Evolutionary conservation across 2,329 filamentous ascomycete species (phyloP), one percentile per base, ranked within the genome.

Genomic region (Fusarium luffae): DNA sequence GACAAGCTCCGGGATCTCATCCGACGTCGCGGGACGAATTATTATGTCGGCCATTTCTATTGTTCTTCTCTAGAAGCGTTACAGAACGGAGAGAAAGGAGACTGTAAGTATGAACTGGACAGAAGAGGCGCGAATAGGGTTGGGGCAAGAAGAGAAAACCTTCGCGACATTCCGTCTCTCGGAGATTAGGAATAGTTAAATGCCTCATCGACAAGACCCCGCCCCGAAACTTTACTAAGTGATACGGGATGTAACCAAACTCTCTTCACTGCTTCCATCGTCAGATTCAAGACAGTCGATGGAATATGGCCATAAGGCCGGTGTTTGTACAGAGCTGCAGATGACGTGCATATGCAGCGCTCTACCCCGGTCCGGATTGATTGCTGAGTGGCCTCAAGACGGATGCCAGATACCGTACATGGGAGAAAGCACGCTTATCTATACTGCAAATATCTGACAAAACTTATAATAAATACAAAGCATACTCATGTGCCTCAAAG

Each of bases 1-100:
- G 14, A 75, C 66, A 13, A 78, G 65, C 14, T 51, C 47, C 1
- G 75, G 63, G 16, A 73, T 71, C 21, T 76, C 73, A 46, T 73
- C 70, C 3, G 48, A 9, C 0, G 55, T 70, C 5, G 69, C 71
- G 5, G 25, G 21, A 11, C 34, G 47, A 18, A 77, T 77, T 3
- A 11, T 37, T 4, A 67, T 55, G 0, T 30, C 44, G 4, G 6
- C 19, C 71, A 72, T 73, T 7, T 37, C 28, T 13, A 28, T 28
- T 12, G 27, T 5, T 28, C 27, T 12, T 28, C 23, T 5, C 3
- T 7, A 1, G 14, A 7, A 7, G 4, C 4, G n/a, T n/a, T 21
- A 4, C 5, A 27, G 6, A 11, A 14, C 12, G 2, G 13, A n/a
- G 13, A 18, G 16, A 19, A 12, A 11, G 19, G 9, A 14, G 23